These are phyloP conservation scores for Trichoderma harzianum DNA, from an alignment of 2,329 filamentous ascomycete genomes.

Conservation along the genomic window DNA sequence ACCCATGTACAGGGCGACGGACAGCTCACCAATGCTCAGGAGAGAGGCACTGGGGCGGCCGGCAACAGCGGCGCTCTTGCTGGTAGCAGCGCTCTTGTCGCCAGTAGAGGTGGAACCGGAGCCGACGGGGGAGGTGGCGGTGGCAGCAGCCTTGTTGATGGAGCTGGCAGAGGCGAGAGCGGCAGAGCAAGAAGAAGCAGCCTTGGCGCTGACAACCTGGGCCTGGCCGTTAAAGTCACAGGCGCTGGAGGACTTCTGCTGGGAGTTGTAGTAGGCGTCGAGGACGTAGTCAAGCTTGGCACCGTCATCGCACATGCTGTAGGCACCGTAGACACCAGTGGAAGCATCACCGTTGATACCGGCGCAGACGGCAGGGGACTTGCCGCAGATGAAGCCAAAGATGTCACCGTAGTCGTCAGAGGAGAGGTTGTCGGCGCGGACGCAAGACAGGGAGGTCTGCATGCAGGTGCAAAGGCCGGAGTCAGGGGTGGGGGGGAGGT, in stretches of 20 bases:
- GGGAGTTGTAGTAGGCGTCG: slow-evolving; percentile 65
- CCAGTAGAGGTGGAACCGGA: slow-evolving; percentile 22
- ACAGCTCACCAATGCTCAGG: slow-evolving; percentile 46
- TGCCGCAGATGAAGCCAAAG: slow-evolving; percentile 72
- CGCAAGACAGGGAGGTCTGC: slow-evolving; percentile 69
- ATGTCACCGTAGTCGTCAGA: slow-evolving; percentile 60
- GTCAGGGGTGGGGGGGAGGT: slow-evolving; percentile 81
- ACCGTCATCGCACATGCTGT: slow-evolving; percentile 69
- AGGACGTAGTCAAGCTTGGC: slow-evolving; percentile 73
- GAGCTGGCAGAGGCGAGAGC: slow-evolving; percentile 63
- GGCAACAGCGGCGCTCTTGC: slow-evolving; percentile 36
- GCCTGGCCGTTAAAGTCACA: slow-evolving; percentile 72
- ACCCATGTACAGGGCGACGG: slow-evolving; percentile 49
- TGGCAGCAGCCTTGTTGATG: slow-evolving; percentile 46
- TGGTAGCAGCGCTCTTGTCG: slow-evolving; percentile 28
- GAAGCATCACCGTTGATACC: slow-evolving; percentile 67
- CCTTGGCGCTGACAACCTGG: slow-evolving; percentile 46
- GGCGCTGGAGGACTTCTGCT: slow-evolving; percentile 52
- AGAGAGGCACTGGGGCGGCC: slow-evolving; percentile 36
- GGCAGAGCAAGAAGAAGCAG: slow-evolving; percentile 51
- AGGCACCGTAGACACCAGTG: slow-evolving; percentile 69
- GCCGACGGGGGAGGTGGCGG: slow-evolving; percentile 40
- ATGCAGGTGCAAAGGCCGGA: slow-evolving; percentile 80
- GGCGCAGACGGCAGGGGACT: slow-evolving; percentile 53
- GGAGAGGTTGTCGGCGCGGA: slow-evolving; percentile 56